Evolutionary conservation across 106 monocot genomes (phyloP).

Genomic region (Dioscorea alata): DNA sequence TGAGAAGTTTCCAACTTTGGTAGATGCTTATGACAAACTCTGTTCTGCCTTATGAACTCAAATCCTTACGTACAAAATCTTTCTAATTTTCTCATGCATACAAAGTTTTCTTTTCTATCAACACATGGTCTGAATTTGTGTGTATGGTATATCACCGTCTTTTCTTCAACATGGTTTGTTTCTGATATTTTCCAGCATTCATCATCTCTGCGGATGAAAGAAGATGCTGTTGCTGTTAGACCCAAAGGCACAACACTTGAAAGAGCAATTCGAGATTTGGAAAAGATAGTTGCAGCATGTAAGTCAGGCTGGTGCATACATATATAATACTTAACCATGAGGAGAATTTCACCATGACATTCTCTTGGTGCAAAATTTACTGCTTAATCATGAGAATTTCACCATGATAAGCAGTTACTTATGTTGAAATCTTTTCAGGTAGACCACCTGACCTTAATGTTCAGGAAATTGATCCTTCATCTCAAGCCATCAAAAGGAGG

Average conservation of each 20-base stretch:
- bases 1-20: no score
- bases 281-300: slow-evolving; percentile 83
- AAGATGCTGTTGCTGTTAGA: slow-evolving; percentile 35
- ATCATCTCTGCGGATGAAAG: slow-evolving; percentile 31
- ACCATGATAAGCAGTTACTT: not conserved
- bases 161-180: not conserved
- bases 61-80: no score
- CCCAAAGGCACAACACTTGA: slow-evolving; percentile 85
- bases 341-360: no score
- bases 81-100: no score
- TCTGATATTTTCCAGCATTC: slow-evolving; percentile 22
- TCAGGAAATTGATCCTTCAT: slow-evolving; percentile 53
- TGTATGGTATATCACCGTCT: no score
- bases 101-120: no score
- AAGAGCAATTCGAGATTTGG: slow-evolving; percentile 83
- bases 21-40: no score
- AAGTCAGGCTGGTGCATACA: slow-evolving; percentile 9
- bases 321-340: no score
- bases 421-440: slow-evolving; percentile 34
- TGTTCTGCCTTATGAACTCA: no score
- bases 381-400: no score
- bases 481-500: slow-evolving; percentile 69
- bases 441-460: slow-evolving; percentile 59
- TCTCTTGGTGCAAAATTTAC: no score
- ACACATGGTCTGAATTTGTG: no score